phyloP scores from a whole-genome alignment of 2,329 filamentous ascomycete species.

The Diaporthe sp. region DNA sequence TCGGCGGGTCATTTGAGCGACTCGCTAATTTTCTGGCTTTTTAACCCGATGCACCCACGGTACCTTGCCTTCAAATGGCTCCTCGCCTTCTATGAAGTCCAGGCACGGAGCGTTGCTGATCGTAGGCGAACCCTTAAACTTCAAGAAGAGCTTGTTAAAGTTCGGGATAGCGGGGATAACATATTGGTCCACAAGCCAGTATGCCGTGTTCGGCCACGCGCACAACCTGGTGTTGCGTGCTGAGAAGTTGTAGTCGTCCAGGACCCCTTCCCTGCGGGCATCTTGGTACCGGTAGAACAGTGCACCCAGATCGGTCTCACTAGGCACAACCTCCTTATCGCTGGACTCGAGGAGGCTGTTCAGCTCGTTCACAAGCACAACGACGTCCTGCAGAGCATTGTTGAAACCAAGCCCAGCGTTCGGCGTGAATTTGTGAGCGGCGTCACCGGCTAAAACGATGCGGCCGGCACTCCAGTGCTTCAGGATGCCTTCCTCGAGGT shows the following conservation, averaged over 20 bases:
- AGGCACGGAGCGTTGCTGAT: slow-evolving; percentile 36
- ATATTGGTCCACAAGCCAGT: slow-evolving; percentile 40
- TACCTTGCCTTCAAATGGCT: slow-evolving; percentile 36
- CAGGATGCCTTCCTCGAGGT: slow-evolving; percentile 51
- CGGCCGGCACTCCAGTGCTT: slow-evolving; percentile 48
- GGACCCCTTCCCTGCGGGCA: slow-evolving; percentile 33
- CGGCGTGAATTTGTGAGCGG: slow-evolving; percentile 51
- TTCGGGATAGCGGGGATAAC: slow-evolving; percentile 31
- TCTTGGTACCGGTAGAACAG: slow-evolving; percentile 36
- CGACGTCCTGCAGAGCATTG: slow-evolving; percentile 47
- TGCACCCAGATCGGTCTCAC: slow-evolving; percentile 3
- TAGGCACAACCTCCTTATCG: not conserved
- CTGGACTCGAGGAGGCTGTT: slow-evolving; percentile 16
- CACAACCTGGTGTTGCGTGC: slow-evolving; percentile 39
- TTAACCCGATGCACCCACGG: slow-evolving; percentile 30
- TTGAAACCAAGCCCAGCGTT: slow-evolving; percentile 49
- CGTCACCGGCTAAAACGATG: slow-evolving; percentile 49
- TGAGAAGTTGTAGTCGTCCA: slow-evolving; percentile 35
- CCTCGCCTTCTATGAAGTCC: slow-evolving; percentile 36
- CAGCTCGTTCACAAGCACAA: slow-evolving; percentile 44
- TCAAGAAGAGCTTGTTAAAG: not conserved
- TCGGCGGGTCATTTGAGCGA: too few relatives aligned
- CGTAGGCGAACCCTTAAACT: slow-evolving; percentile 30
- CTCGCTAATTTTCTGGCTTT: not conserved
- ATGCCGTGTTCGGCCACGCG: slow-evolving; percentile 41